These are phyloP conservation scores for Eleusine coracana DNA, from an alignment of 176 grass and related monocot species.

Conservation along the genomic window DNA sequence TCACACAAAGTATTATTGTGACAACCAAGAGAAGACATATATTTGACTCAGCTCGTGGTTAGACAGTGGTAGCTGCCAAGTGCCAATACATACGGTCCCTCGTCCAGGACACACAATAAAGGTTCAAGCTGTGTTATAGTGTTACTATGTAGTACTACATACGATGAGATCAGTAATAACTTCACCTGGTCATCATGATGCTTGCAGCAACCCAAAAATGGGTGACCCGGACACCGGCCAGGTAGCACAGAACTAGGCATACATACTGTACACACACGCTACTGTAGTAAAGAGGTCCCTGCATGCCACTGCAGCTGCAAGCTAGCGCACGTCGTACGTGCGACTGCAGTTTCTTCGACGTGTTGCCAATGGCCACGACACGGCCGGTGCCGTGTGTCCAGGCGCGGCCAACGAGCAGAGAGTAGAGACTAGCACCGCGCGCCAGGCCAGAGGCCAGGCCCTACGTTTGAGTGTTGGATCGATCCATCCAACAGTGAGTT, in stretches of 20 bases:
- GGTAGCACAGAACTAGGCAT: constrained; percentile 12
- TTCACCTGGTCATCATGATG: not conserved
- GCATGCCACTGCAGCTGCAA: not conserved
- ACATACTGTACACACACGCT: not conserved
- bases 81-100: no score
- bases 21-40: not conserved
- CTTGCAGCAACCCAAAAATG: constrained; percentile 16
- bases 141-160: no score
- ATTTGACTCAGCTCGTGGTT: not conserved
- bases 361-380: not conserved
- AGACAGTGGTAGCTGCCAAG: no score
- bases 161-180: not conserved
- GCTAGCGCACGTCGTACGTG: no score
- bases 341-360: not conserved
- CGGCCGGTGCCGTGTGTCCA: constrained; percentile 9
- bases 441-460: not conserved
- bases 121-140: not conserved
- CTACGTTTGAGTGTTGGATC: not conserved
- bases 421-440: not conserved
- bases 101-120: not conserved
- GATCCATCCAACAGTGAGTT: not conserved
- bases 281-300: not conserved
- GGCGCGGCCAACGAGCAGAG: not conserved
- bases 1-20: not conserved
- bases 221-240: not conserved